phyloP scores from a whole-genome alignment of 306 rosid genomes.

The Cicer chorassanicum region DNA sequence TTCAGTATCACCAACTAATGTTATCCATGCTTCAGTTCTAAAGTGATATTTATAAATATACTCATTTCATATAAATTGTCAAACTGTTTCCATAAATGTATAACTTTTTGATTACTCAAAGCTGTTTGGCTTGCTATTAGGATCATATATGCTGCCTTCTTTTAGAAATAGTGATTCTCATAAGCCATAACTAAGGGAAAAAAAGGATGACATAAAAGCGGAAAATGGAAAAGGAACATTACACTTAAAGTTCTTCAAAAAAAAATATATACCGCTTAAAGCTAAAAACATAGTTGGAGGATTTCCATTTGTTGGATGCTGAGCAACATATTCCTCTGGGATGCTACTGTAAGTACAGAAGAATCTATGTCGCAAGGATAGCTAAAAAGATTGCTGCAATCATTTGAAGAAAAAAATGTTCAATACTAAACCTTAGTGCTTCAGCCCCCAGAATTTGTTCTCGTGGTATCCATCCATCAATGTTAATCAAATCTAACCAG shows the following conservation, averaged over 20 bases:
- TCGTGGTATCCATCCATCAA: constrained; percentile 99
- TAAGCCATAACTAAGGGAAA: constrained; percentile 1
- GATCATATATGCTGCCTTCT: constrained; percentile 1
- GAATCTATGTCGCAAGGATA: constrained; percentile 37
- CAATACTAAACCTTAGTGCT: constrained; percentile 73
- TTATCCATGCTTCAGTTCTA: constrained; percentile 16
- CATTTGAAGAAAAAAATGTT: constrained; percentile 44
- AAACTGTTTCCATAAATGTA: constrained; percentile 4
- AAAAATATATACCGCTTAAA: constrained; percentile 59
- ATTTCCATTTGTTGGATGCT: constrained; percentile 88
- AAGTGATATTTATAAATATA: constrained; percentile 9
- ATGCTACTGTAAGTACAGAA: constrained; percentile 72
- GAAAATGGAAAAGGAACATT: constrained; percentile 15
- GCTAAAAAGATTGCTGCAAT: constrained; percentile 23
- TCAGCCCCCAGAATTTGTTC: constrained; percentile 97
- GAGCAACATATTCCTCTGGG: constrained; percentile 85
- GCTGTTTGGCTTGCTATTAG: constrained; percentile 10
- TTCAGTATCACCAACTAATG: constrained; percentile 31
- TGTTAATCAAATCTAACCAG: constrained; percentile 91
- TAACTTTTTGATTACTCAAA: background rate
- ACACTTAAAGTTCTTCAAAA: too few species aligned
- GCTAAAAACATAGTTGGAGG: constrained; percentile 88
- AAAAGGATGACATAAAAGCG: background rate
- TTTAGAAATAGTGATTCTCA: constrained; percentile 6
- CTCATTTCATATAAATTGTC: background rate